Evolutionary conservation across 2,329 filamentous ascomycete species (phyloP), one percentile per base, ranked within the genome.

Genomic region (Sporothrix euskadiensis): DNA sequence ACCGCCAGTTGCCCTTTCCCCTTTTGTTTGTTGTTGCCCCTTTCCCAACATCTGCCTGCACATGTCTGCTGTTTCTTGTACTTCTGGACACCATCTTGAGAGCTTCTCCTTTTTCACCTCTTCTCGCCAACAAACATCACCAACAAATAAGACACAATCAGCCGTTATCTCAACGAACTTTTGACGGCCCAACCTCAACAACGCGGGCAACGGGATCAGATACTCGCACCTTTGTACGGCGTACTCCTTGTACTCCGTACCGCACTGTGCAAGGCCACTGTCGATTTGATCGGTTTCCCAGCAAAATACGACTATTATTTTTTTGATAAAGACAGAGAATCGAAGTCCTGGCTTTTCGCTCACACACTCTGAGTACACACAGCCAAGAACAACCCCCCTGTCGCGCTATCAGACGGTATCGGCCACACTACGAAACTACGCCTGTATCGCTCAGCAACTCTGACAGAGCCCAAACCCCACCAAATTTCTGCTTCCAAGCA

Each of bases 261-360:
- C n/a, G n/a, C n/a, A 47, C 61, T 47, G 61, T 65, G 39, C 39
- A 65, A 47, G 61, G n/a, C 59, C 59, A 44, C 59, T 44, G 26
- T 63, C 59, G 35, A 63, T 54, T 52, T 52, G 47, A 52, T 52
- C 19, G 47, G 12, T n/a, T n/a, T 26, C 22, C 26, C 52, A 56
- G 26, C 22, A 56, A 56, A 56, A 26, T 22, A 56, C 22, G 22
- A 22, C 16, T n/a, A 56, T 22, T 56, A 56, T 56, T 9, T 56
- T 56, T 26, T 63, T 35, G 35, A 41, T 41, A 63, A 35, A 35
- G 26, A 35, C 35, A 35, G 8, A 22, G 10, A 30, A 32, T 41
- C 19, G 12, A 44, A 66, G 39, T 30, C 61, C 61, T 66, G 32
- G 32, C 26, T 16, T 56, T 26, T 26, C 3, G n/a, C 9, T 32